These are phyloP conservation scores for Uncinocarpus reesii DNA, from an alignment of 2,329 filamentous ascomycete genomes.

Conservation along the genomic window DNA sequence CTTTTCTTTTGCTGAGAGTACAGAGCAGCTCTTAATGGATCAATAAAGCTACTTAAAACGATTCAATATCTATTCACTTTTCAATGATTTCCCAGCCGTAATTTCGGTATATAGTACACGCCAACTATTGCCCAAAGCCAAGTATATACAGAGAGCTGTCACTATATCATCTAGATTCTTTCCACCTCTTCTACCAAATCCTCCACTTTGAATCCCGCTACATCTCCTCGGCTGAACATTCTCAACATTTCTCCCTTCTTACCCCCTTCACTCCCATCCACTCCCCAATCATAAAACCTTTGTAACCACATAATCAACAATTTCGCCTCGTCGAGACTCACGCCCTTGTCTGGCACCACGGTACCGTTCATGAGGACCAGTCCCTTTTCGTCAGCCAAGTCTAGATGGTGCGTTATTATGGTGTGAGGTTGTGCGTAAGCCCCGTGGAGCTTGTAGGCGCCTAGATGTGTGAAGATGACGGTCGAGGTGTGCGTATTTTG, in stretches of 20 bases:
- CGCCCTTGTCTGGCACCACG: conserved; percentile 64
- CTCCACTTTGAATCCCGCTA: conserved; percentile 64
- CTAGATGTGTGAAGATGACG: conserved; percentile 86
- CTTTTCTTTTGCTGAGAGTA: no score
- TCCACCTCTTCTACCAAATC: conserved; percentile 81
- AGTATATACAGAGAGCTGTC: neutral
- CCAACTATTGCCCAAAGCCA: no score
- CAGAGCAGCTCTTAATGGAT: no score
- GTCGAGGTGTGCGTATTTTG: conserved; percentile 52
- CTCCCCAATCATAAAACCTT: conserved; percentile 68
- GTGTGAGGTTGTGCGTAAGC: conserved; percentile 89
- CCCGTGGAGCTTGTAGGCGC: conserved; percentile 81
- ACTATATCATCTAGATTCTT: conserved; percentile 44
- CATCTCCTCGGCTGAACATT: conserved; percentile 71
- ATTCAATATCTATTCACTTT: no score
- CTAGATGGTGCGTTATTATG: conserved; percentile 81
- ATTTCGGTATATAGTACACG: no score
- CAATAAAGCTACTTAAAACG: no score
- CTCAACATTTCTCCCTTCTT: conserved; percentile 62
- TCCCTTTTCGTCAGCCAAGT: conserved; percentile 62
- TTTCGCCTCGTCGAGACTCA: conserved; percentile 69
- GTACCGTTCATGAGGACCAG: conserved; percentile 78
- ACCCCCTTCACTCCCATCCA: conserved; percentile 44
- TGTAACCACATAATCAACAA: conserved; percentile 90
- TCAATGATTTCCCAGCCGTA: no score